These are phyloP conservation scores for Cnidoscolus chayamansa DNA, from an alignment of 441 rosid genomes.

Conservation along the genomic window DNA sequence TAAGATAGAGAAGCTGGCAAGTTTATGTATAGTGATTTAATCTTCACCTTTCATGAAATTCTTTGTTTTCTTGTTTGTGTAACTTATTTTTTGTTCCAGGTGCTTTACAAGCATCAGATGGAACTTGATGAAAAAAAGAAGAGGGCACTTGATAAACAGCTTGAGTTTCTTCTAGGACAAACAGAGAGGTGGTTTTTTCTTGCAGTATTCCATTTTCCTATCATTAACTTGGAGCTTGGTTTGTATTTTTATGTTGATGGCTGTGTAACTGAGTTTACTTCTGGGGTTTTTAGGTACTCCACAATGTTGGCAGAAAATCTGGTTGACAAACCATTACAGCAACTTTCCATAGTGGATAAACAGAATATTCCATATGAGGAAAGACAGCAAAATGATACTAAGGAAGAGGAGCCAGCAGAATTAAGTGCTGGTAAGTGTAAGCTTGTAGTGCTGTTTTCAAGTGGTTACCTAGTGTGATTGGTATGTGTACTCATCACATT, in stretches of 20 bases:
- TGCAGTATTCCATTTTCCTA: background rate
- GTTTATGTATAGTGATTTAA: conserved; percentile 26
- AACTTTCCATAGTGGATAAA: conserved; percentile 31
- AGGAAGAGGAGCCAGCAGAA: conserved; percentile 39
- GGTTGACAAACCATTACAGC: conserved; percentile 55
- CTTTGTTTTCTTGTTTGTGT: background rate
- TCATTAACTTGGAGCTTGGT: background rate
- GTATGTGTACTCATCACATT: conserved; percentile 17
- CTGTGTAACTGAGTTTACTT: conserved; percentile 15
- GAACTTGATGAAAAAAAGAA: conserved; percentile 96
- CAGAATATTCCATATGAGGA: conserved; percentile 32
- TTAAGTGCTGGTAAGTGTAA: conserved; percentile 47
- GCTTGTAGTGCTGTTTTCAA: conserved; percentile 20
- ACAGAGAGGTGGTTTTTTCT: conserved; percentile 72
- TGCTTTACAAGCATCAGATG: conserved; percentile 94
- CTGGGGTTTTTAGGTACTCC: conserved; percentile 65
- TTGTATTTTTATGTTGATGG: background rate
- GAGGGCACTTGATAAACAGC: conserved; percentile 96
- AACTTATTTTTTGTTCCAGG: conserved; percentile 46
- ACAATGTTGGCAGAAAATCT: conserved; percentile 99
- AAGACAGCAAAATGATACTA: conserved; percentile 33
- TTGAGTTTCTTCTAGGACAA: conserved; percentile 95
- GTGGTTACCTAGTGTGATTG: conserved; percentile 7
- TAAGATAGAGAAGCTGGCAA: conserved; percentile 97
- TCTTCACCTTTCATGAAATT: conserved; percentile 20